Percentiles rank a stretch among this genome's conserved stretches.
These are phyloP conservation scores for Neurospora discreta DNA, from an alignment of 495 filamentous ascomycete species.

Conservation along the genomic window DNA sequence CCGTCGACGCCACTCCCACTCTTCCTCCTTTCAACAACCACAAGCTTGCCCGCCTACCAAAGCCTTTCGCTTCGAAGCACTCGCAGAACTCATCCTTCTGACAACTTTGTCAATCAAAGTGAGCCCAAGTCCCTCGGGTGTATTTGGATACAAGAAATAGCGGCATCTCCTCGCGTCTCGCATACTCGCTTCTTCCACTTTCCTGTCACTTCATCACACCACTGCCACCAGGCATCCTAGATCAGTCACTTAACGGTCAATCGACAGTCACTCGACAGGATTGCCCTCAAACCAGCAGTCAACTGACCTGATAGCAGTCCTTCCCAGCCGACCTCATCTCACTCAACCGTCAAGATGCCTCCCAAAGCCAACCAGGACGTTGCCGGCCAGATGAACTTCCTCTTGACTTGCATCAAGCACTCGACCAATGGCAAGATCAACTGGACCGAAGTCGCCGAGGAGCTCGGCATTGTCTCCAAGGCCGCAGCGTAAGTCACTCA, in stretches of 20 bases:
- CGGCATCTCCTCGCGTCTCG: neutral
- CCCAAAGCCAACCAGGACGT: slow-evolving; percentile 31
- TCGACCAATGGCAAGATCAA: slow-evolving; percentile 47
- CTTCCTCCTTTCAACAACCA: neutral
- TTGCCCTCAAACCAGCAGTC: neutral
- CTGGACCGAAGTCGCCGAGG: slow-evolving; percentile 49
- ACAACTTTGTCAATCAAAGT: neutral
- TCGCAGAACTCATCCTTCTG: neutral
- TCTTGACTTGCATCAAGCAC: slow-evolving; percentile 52
- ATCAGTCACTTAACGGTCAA: neutral
- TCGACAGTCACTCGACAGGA: neutral
- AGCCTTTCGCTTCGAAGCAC: neutral
- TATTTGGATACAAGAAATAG: neutral
- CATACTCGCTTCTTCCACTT: neutral
- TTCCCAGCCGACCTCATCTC: neutral
- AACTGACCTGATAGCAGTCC: neutral
- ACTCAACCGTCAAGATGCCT: slow-evolving; percentile 31
- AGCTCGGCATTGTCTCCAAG: slow-evolving; percentile 49
- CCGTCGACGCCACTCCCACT: neutral
- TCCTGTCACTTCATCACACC: neutral
- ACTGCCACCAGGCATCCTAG: neutral
- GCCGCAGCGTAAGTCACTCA: slow-evolving; percentile 55
- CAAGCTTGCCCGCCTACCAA: neutral
- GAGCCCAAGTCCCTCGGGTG: neutral
- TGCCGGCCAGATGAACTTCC: slow-evolving; percentile 44